Evolutionary conservation across 257 asterid species (phyloP), one percentile per base, ranked within the genome.

Genomic region (Leonotis leonurus): DNA sequence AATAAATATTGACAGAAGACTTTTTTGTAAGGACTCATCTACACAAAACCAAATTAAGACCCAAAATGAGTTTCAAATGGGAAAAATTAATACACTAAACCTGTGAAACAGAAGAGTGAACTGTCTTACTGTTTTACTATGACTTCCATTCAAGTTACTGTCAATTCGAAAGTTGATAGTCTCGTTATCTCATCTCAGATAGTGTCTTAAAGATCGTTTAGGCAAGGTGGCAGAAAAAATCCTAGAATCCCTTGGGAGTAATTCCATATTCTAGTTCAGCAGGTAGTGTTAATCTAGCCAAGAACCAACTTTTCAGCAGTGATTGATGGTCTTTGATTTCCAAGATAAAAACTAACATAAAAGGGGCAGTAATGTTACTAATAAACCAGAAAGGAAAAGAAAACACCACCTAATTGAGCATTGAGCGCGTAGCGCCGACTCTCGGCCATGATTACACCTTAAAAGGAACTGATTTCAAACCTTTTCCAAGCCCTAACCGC

Each of bases 341-440:
- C 20, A 32, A 7, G 9, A 36, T 3, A 27, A 18, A 20, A 18
- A 44, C 11, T 41, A 21, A 36, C 32, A 17, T n/a, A n/a, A 57
- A 4, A 48, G 30, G 27, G 11, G n/a, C 6, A n/a, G 25, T 2
- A 27, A 16, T 3, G 40, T 30, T 12, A 41, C 39, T 16, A 35
- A 12, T 53, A 45, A 59, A 20, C 37, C 5, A 32, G 22, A 35
- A 14, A 32, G 0, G n/a, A n/a, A 35, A 20, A 30, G 13, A 59
- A 51, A 60, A 57, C 8, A 29, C 65, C 59, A 81, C 88, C 88
- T 76, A 81, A 72, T 76, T 78, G 88, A 63, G 88, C 85, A 62
- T 69, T 76, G 69, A 81, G 85, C 12, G 79, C 81, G 69, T 68
- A 78, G 43, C 83, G 77, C 61, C 84, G 75, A 67, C 73, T 72